Percentiles rank a stretch among this genome's conserved stretches.
These are phyloP conservation scores for Pulveroboletus sp. DNA, from an alignment of 768 basidiomycete species.

Conservation along the genomic window DNA sequence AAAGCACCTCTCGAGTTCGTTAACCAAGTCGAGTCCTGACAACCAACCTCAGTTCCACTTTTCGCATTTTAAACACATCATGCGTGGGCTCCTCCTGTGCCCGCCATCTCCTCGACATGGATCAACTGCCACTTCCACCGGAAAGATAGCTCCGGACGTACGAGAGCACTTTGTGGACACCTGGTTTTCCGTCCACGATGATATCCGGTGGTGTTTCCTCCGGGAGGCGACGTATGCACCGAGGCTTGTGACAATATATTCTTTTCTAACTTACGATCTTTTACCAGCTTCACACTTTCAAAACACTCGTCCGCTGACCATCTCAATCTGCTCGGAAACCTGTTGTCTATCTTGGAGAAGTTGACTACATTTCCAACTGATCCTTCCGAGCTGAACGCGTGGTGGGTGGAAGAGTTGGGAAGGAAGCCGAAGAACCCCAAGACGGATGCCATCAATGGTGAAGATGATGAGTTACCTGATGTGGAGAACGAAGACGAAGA, in stretches of 20 bases:
- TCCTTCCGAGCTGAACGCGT: slow-evolving; percentile 61
- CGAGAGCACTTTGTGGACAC: slow-evolving; percentile 59
- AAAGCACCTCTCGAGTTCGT: slow-evolving; percentile 70
- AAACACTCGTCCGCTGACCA: slow-evolving; percentile 27
- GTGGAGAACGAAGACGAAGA: slow-evolving; percentile 41
- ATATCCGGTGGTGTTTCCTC: slow-evolving; percentile 87
- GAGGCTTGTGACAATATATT: not conserved
- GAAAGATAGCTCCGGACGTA: slow-evolving; percentile 54
- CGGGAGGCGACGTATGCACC: slow-evolving; percentile 63
- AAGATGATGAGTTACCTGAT: slow-evolving; percentile 31
- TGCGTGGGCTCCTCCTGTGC: slow-evolving; percentile 56
- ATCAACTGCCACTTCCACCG: slow-evolving; percentile 24
- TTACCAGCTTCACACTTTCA: slow-evolving; percentile 23
- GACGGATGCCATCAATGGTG: slow-evolving; percentile 35
- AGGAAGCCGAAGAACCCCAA: slow-evolving; percentile 51
- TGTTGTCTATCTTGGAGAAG: slow-evolving; percentile 62
- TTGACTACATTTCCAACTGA: slow-evolving; percentile 74
- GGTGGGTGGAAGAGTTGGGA: slow-evolving; percentile 74
- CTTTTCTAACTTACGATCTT: slow-evolving; percentile 1
- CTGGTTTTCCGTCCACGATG: slow-evolving; percentile 77
- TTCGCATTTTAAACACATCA: slow-evolving; percentile 62
- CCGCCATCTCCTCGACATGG: slow-evolving; percentile 43
- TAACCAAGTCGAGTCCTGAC: slow-evolving; percentile 41
- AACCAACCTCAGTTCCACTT: slow-evolving; percentile 63
- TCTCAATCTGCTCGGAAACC: slow-evolving; percentile 44